Percentiles rank a stretch among this genome's conserved stretches.
Evolutionary conservation across 2,329 filamentous ascomycete genomes (phyloP).

Genomic region (Pseudocercospora crystallina): DNA sequence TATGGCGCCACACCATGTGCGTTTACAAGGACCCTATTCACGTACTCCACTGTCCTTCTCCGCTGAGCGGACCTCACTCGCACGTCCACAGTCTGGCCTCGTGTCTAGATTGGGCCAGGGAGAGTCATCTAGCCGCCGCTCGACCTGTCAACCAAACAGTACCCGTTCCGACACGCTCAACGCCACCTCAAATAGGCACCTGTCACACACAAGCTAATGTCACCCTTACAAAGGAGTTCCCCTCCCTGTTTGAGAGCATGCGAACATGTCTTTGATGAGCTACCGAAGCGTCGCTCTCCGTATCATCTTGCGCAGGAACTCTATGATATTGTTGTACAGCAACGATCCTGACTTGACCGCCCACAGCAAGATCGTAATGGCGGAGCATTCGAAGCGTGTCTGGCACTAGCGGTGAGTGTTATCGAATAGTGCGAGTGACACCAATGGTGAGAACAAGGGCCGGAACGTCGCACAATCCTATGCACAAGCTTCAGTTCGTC

Average conservation of each 20-base stretch:
- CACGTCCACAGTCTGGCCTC: too few species aligned
- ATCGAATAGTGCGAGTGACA: slow-evolving; percentile 1
- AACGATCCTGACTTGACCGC: background rate
- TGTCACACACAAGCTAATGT: background rate
- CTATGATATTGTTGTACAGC: background rate
- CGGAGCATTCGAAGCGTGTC: background rate
- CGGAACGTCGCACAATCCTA: background rate
- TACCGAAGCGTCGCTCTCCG: background rate
- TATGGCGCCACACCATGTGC: slow-evolving; percentile 4
- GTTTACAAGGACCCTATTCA: background rate
- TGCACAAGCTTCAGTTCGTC: slow-evolving; percentile 1
- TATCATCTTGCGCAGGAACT: background rate
- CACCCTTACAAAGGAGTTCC: too few species aligned
- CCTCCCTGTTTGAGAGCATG: background rate
- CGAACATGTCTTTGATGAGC: background rate
- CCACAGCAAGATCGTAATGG: background rate
- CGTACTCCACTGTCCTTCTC: background rate
- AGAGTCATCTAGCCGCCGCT: too few species aligned
- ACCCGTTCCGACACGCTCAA: background rate
- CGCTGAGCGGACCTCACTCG: background rate
- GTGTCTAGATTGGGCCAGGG: too few species aligned
- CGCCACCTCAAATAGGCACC: background rate
- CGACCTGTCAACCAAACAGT: too few species aligned
- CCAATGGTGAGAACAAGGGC: background rate
- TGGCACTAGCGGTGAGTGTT: slow-evolving; percentile 1